Evolutionary conservation across 768 basidiomycete genomes (phyloP).

Genomic region (Xanthoconium purpureum): DNA sequence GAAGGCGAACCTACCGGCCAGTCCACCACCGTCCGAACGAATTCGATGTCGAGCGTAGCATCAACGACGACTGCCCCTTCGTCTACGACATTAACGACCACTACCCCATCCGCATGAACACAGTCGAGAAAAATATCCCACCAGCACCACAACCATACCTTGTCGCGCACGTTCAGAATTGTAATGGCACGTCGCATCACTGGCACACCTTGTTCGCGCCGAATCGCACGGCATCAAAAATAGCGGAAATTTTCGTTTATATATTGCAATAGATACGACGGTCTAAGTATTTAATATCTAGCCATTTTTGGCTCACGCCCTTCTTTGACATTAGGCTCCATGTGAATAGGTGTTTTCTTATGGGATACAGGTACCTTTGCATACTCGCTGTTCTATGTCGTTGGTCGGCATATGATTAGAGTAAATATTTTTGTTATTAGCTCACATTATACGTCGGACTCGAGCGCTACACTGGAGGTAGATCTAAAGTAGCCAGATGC

Average conservation of each 20-base stretch:
- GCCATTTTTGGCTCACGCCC: slow-evolving; percentile 9
- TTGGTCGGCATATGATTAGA: slow-evolving; percentile 11
- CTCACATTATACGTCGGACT: slow-evolving; percentile 22
- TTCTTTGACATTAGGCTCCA: slow-evolving; percentile 9
- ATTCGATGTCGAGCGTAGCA: slow-evolving; percentile 14
- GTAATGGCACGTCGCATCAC: slow-evolving; percentile 1
- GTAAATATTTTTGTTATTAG: slow-evolving; percentile 22
- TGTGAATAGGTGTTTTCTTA: slow-evolving; percentile 19
- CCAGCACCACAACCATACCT: not conserved
- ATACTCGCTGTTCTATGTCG: slow-evolving; percentile 1
- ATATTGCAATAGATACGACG: slow-evolving; percentile 20
- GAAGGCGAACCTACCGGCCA: slow-evolving; percentile 26
- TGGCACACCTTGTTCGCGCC: slow-evolving; percentile 6
- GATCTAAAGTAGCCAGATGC: slow-evolving; percentile 3
- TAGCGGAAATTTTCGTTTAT: slow-evolving; percentile 21
- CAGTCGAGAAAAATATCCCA: slow-evolving; percentile 4
- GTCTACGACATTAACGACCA: slow-evolving; percentile 22
- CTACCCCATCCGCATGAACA: slow-evolving; percentile 20
- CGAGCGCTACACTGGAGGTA: not conserved
- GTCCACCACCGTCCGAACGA: slow-evolving; percentile 19
- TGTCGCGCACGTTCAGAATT: slow-evolving; percentile 10
- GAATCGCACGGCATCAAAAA: slow-evolving; percentile 12
- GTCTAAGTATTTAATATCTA: slow-evolving; percentile 21
- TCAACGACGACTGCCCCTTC: slow-evolving; percentile 15
- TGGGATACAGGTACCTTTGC: slow-evolving; percentile 6